These are phyloP conservation scores for Ogataea polymorpha DNA, from an alignment of 805 yeast genomes.

Conservation along the genomic window DNA sequence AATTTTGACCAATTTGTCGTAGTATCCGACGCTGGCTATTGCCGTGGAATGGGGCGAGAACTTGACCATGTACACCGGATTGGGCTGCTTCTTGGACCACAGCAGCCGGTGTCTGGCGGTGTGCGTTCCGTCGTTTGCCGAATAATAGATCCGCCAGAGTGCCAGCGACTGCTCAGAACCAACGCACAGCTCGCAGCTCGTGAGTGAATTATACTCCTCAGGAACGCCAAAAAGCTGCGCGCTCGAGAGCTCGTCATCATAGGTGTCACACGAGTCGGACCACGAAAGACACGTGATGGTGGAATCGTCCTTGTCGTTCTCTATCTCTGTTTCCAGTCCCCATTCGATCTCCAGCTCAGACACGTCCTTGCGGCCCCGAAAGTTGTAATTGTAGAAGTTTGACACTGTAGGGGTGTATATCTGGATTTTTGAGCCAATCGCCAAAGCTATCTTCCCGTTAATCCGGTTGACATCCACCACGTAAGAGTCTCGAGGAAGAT, in stretches of 20 bases:
- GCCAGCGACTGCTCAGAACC: slow-evolving; percentile 53
- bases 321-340: slow-evolving; percentile 29
- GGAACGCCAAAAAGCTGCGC: slow-evolving; percentile 31
- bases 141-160: slow-evolving; percentile 48
- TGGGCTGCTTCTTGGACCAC: slow-evolving; percentile 56
- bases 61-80: slow-evolving; percentile 53
- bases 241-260: slow-evolving; percentile 26
- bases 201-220: slow-evolving; percentile 34
- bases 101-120: slow-evolving; percentile 24
- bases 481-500: slow-evolving; percentile 61
- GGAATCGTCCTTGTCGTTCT: slow-evolving; percentile 22
- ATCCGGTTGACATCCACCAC: slow-evolving; percentile 61
- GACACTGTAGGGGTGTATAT: slow-evolving; percentile 58
- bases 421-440: slow-evolving; percentile 40
- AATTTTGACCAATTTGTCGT: slow-evolving; percentile 66
- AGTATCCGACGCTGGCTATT: slow-evolving; percentile 60
- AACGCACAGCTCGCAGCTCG: slow-evolving; percentile 51
- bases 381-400: slow-evolving; percentile 36
- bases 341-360: slow-evolving; percentile 32
- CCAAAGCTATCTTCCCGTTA: slow-evolving; percentile 63
- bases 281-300: slow-evolving; percentile 32
- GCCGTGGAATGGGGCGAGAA: slow-evolving; percentile 67
- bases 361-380: slow-evolving; percentile 32
- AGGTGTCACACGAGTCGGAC: slow-evolving; percentile 34
- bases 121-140: slow-evolving; percentile 18